Conservation (phyloP, 202 grass and related monocot species). For the Hordeum pubiflorum region DNA sequence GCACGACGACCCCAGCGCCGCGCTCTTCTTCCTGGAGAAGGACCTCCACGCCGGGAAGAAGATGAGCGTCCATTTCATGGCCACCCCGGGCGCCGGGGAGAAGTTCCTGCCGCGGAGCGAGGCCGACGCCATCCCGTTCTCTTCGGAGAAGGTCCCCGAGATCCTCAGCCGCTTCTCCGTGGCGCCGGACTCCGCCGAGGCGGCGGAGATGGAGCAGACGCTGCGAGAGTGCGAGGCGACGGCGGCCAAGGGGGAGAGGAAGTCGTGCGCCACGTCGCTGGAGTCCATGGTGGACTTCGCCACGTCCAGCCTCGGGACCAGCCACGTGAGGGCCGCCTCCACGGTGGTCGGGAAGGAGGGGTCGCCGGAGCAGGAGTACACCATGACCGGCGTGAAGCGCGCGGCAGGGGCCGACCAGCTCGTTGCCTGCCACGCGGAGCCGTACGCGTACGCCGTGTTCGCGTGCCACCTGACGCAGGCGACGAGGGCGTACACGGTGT, state of each 20-base stretch:
- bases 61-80: conserved; percentile 51
- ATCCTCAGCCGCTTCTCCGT: conserved; percentile 56
- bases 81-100: conserved; percentile 9
- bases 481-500: conserved; percentile 67
- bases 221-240: conserved; percentile 60
- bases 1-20: conserved; percentile 51
- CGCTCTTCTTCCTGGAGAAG: conserved; percentile 75
- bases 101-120: conserved; percentile 49
- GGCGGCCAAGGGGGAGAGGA: conserved; percentile 48
- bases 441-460: conserved; percentile 82
- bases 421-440: conserved; percentile 75
- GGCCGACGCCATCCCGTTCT: conserved; percentile 64
- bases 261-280: conserved; percentile 77
- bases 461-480: conserved; percentile 61
- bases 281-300: conserved; percentile 95
- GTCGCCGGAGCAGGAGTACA: conserved; percentile 54
- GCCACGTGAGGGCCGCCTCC: conserved; percentile 42
- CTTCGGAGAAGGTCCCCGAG: conserved; percentile 53
- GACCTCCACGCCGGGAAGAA: conserved; percentile 50
- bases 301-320: conserved; percentile 55
- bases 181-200: conserved; percentile 44
- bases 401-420: conserved; percentile 19
- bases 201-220: conserved; percentile 51
- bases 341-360: conserved; percentile 34
- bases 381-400: conserved; percentile 41